These are phyloP conservation scores for Lactarius hatsudake DNA, from an alignment of 768 basidiomycete species.

Conservation along the genomic window DNA sequence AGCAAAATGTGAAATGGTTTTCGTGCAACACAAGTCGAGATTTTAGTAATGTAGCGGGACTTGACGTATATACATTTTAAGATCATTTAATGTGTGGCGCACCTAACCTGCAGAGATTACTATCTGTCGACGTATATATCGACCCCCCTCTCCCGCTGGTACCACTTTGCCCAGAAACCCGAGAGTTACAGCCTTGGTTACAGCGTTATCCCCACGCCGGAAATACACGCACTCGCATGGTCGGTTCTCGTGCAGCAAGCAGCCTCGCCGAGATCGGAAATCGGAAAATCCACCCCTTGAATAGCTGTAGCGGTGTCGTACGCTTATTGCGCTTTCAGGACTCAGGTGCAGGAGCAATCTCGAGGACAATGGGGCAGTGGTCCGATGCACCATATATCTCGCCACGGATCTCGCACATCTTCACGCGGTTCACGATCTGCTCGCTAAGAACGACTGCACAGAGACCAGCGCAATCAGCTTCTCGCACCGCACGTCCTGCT, in stretches of 20 bases:
- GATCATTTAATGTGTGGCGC: neutral
- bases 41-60: too few species aligned
- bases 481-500: constrained; percentile 8
- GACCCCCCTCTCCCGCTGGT: neutral
- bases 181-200: neutral
- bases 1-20: neutral
- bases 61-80: neutral
- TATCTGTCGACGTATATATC: neutral
- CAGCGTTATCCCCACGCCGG: neutral
- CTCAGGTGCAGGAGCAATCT: constrained; percentile 42
- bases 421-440: constrained; percentile 58
- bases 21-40: too few species aligned
- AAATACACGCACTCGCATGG: neutral
- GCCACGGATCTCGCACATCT: constrained; percentile 80
- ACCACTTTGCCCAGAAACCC: too few species aligned
- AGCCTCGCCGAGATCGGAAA: neutral
- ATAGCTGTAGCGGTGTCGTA: too few species aligned
- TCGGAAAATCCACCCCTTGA: neutral
- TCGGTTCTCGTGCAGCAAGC: neutral
- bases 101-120: neutral
- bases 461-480: neutral
- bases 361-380: constrained; percentile 78
- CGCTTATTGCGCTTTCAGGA: neutral
- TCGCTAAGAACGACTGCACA: constrained; percentile 70
- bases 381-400: constrained; percentile 89